These are phyloP conservation scores for Irpex lacteus DNA, from an alignment of 1,284 basidiomycete species.

Conservation along the genomic window DNA sequence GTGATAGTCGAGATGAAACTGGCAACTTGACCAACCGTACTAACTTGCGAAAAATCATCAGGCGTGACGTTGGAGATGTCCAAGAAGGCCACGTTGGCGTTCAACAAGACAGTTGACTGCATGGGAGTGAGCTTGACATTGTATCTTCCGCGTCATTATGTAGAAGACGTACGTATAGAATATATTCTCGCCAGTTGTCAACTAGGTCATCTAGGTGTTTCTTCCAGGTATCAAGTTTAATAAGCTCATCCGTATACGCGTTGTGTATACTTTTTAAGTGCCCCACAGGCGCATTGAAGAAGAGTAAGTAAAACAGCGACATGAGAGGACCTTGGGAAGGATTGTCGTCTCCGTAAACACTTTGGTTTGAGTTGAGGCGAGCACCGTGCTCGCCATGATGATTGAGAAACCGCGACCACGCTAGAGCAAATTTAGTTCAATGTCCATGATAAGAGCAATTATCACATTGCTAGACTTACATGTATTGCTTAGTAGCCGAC, in stretches of 20 bases:
- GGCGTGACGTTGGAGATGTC: conserved; percentile 40
- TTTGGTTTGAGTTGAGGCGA: conserved; percentile 44
- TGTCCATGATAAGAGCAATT: background rate
- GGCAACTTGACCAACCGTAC: conserved; percentile 39
- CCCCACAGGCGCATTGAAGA: conserved; percentile 43
- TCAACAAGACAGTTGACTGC: conserved; percentile 42
- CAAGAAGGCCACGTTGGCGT: conserved; percentile 43
- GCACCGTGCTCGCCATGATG: conserved; percentile 51
- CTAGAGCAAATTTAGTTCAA: conserved; percentile 22
- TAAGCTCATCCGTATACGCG: conserved; percentile 40
- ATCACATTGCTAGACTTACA: background rate
- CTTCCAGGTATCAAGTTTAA: conserved; percentile 37
- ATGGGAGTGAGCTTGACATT: background rate
- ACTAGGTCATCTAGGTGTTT: conserved; percentile 41
- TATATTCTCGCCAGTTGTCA: conserved; percentile 48
- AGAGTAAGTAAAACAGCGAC: conserved; percentile 30
- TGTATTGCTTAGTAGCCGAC: background rate
- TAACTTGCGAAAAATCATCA: conserved; percentile 10
- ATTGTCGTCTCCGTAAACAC: conserved; percentile 32
- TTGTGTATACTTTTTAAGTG: conserved; percentile 39
- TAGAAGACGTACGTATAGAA: conserved; percentile 41
- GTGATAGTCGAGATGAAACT: conserved; percentile 44
- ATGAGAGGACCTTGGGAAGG: conserved; percentile 31
- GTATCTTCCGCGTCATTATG: background rate
- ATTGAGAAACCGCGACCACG: conserved; percentile 44